A percentile compares a stretch with the other conserved stretches of the same genome.
Evolutionary conservation across 768 basidiomycete species (phyloP).

Genomic region (Pulveroboletus frians): DNA sequence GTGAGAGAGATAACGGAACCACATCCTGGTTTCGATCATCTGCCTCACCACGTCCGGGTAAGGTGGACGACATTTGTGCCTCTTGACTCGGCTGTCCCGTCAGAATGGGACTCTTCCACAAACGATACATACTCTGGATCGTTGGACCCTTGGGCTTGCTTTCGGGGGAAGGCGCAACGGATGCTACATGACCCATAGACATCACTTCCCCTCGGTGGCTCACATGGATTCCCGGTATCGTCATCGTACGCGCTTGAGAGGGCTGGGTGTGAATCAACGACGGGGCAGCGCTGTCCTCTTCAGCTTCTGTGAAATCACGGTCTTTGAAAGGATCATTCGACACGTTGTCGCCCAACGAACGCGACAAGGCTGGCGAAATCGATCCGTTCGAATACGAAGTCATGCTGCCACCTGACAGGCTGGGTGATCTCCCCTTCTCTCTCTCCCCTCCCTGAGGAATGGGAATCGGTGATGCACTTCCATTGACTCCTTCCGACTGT

Average conservation of each 20-base stretch:
- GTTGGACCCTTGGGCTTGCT: constrained; percentile 43
- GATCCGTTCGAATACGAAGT: constrained; percentile 23
- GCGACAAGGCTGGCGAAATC: constrained; percentile 31
- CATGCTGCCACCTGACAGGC: constrained; percentile 23
- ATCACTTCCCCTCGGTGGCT: constrained; percentile 81
- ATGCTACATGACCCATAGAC: constrained; percentile 74
- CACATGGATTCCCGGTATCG: constrained; percentile 82
- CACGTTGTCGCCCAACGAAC: constrained; percentile 29
- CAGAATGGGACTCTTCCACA: constrained; percentile 59
- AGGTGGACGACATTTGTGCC: constrained; percentile 5
- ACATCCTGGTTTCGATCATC: constrained; percentile 28
- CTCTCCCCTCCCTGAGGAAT: constrained; percentile 27
- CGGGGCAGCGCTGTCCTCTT: constrained; percentile 27
- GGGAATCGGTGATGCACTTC: constrained; percentile 30
- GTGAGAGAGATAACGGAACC: constrained; percentile 24
- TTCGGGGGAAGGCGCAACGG: constrained; percentile 37
- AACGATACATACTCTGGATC: constrained; percentile 65
- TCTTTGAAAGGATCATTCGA: constrained; percentile 27
- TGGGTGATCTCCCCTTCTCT: constrained; percentile 24
- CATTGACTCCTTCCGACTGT: constrained; percentile 16
- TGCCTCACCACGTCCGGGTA: constrained; percentile 8
- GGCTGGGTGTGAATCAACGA: constrained; percentile 72
- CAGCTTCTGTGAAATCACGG: constrained; percentile 28
- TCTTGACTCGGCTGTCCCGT: constrained; percentile 26
- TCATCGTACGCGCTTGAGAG: constrained; percentile 70